These are phyloP conservation scores for Globisporangium canariense DNA, from an alignment of 352 stramenopile genomes.

Conservation along the genomic window DNA sequence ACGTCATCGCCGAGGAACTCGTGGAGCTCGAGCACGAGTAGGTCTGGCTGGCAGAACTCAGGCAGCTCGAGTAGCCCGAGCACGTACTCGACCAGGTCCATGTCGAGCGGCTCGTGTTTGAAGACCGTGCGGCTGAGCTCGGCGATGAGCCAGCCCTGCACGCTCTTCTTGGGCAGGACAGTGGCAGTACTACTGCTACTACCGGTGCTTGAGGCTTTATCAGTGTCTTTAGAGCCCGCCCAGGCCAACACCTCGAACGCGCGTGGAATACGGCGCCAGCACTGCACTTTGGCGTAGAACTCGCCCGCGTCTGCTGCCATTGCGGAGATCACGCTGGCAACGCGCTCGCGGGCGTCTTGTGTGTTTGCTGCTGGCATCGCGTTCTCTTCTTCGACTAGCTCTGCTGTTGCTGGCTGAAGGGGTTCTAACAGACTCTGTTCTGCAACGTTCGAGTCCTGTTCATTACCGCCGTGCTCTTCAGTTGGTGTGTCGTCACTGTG, in stretches of 20 bases:
- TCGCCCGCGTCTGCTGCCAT: conserved; percentile 24
- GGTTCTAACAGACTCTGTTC: conserved; percentile 19
- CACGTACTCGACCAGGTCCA: conserved; percentile 67
- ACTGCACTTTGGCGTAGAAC: conserved; percentile 43
- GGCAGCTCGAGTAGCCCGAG: conserved; percentile 61
- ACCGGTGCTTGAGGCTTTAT: not conserved
- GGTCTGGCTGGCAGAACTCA: conserved; percentile 66
- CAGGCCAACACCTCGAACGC: conserved; percentile 36
- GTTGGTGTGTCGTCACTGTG: not conserved
- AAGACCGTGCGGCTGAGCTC: conserved; percentile 45
- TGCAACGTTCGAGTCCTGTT: not conserved
- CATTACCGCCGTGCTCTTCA: not conserved
- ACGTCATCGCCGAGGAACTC: conserved; percentile 59
- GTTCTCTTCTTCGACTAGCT: not conserved
- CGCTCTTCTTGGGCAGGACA: conserved; percentile 14
- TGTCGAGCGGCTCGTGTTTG: conserved; percentile 31
- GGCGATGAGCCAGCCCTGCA: conserved; percentile 40
- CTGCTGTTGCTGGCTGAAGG: not conserved
- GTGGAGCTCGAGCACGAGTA: conserved; percentile 56
- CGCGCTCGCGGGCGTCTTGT: conserved; percentile 7
- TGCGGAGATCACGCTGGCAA: conserved; percentile 25
- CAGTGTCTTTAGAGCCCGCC: not conserved
- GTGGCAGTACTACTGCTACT: not conserved
- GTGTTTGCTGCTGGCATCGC: not conserved
- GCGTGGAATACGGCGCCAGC: conserved; percentile 49